A percentile compares a stretch with the other conserved stretches of the same genome.
Conservation (phyloP, 352 stramenopile species). For the Thraustochytrium striatum region DNA sequence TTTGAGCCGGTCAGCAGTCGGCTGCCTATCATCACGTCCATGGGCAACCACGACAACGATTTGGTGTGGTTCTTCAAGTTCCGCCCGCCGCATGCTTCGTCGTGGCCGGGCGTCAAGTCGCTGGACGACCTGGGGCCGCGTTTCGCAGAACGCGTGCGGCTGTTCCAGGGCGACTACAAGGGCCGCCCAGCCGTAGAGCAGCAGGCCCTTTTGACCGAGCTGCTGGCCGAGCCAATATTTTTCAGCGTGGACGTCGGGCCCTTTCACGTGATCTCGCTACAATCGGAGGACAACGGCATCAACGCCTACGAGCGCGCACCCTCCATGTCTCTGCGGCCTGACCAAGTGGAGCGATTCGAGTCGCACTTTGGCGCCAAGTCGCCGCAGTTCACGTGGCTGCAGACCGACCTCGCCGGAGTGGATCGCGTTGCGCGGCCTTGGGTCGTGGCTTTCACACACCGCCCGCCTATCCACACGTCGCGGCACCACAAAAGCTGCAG, state of each 20-base stretch:
- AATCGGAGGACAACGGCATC: slow-evolving; percentile 41
- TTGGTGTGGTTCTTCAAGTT: slow-evolving; percentile 33
- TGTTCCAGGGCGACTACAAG: not conserved
- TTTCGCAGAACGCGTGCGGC: not conserved
- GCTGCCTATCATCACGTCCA: slow-evolving; percentile 33
- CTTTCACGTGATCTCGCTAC: slow-evolving; percentile 37
- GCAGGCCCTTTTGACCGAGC: slow-evolving; percentile 17
- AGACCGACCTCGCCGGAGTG: not conserved
- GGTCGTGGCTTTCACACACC: slow-evolving; percentile 20
- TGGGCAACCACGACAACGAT: slow-evolving; percentile 50
- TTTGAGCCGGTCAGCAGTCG: not conserved
- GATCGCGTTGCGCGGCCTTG: slow-evolving; percentile 2
- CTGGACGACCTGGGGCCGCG: not conserved
- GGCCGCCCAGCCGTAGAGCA: not conserved
- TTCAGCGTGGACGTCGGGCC: slow-evolving; percentile 29
- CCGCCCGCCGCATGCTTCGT: slow-evolving; percentile 6
- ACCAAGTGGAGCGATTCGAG: slow-evolving; percentile 1
- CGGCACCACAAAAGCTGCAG: slow-evolving; percentile 19
- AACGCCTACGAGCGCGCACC: slow-evolving; percentile 43
- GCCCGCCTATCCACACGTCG: slow-evolving; percentile 24
- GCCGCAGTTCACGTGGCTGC: slow-evolving; percentile 21
- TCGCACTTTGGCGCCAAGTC: slow-evolving; percentile 23
- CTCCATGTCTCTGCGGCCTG: too few species aligned
- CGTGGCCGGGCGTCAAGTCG: not conserved
- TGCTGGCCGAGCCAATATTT: slow-evolving; percentile 26